Base-by-base conservation (phyloP, 1,139 yeast genomes). In the Lizanozyma gosingica region DNA sequence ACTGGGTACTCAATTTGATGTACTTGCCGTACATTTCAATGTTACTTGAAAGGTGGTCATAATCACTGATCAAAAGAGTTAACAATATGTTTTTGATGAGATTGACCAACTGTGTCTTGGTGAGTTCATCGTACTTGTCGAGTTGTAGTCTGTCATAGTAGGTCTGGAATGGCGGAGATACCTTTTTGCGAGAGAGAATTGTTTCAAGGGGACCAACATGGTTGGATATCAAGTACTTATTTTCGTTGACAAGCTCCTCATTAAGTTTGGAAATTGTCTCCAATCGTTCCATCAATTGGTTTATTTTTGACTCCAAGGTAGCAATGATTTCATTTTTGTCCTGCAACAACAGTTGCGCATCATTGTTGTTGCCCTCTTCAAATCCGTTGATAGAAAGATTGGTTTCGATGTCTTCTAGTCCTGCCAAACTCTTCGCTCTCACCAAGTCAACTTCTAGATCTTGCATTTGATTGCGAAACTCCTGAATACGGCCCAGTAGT, bases 61-160 rank as follows among this genome's bases (percentile, higher is more conserved):
- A 47, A 41, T 53, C 56, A 15, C 57, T 46, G 11, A 54, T 48
- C 29, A 52, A 47, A 33, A 55, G 41, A 35, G 55, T 50, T 17
- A 55, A 49, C 58, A 54, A 52, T n/a, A 54, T 35, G 41, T 50
- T 51, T 37, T 55, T 55, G 45, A 55, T 47, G 38, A 47, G 35
- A 38, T 50, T 53, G 37, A 46, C 42, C 40, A 50, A 43, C 38
- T 52, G 53, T 14, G 40, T 41, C 29, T 43, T 45, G 38, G 44
- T 39, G 39, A 52, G 41, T 3, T 37, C 37, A 39, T 55, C 58
- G 11, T 53, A 45, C 38, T 51, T 47, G 35, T 41, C 43, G 35
- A 55, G 47, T 18, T 49, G 50, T n/a, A 55, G 44, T 16, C 44
- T 43, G 33, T 41, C 47, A 42, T 53, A 54, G 37, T 40, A 52